Evolutionary conservation across 2,329 filamentous ascomycete genomes (phyloP).

Genomic region (Cadophora sp.): DNA sequence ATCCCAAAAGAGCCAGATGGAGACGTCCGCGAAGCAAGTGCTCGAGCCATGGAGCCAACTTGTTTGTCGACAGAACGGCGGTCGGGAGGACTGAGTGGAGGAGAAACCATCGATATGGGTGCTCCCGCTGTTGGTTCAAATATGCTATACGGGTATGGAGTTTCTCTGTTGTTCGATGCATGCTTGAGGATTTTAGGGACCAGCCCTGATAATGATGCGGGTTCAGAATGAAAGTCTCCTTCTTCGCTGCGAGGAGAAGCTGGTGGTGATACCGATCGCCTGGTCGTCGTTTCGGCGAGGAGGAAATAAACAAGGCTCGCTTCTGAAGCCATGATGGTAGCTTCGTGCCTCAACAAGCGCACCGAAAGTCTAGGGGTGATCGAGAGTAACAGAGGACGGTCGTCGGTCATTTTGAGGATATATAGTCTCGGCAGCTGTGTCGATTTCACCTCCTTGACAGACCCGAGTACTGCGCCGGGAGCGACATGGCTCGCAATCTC

Average conservation of each 20-base stretch:
- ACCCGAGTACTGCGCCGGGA: slow-evolving; percentile 38
- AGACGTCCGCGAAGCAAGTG: slow-evolving; percentile 41
- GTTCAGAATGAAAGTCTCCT: not conserved
- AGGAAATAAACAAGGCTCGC: slow-evolving; percentile 43
- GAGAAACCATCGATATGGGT: slow-evolving; percentile 39
- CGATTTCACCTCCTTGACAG: slow-evolving; percentile 44
- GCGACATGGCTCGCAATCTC: slow-evolving; percentile 42
- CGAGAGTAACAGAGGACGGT: slow-evolving; percentile 40
- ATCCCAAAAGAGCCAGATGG: slow-evolving; percentile 42
- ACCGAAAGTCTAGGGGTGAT: slow-evolving; percentile 41
- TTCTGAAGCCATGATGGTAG: slow-evolving; percentile 42
- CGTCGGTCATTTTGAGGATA: slow-evolving; percentile 43
- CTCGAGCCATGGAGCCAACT: slow-evolving; percentile 40
- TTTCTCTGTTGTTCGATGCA: slow-evolving; percentile 41
- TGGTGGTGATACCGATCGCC: not conserved
- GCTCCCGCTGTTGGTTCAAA: slow-evolving; percentile 37
- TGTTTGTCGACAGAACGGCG: slow-evolving; percentile 40
- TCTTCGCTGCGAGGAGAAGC: slow-evolving; percentile 12
- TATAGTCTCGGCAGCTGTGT: slow-evolving; percentile 44
- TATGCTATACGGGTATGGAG: slow-evolving; percentile 44
- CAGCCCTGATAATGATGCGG: slow-evolving; percentile 25
- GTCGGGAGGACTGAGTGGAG: slow-evolving; percentile 39
- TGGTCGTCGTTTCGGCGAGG: slow-evolving; percentile 24
- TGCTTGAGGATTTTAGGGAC: slow-evolving; percentile 45
- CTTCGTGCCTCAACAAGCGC: slow-evolving; percentile 44